phyloP scores from a whole-genome alignment of 495 filamentous ascomycete genomes.

The Copromyces sp. region DNA sequence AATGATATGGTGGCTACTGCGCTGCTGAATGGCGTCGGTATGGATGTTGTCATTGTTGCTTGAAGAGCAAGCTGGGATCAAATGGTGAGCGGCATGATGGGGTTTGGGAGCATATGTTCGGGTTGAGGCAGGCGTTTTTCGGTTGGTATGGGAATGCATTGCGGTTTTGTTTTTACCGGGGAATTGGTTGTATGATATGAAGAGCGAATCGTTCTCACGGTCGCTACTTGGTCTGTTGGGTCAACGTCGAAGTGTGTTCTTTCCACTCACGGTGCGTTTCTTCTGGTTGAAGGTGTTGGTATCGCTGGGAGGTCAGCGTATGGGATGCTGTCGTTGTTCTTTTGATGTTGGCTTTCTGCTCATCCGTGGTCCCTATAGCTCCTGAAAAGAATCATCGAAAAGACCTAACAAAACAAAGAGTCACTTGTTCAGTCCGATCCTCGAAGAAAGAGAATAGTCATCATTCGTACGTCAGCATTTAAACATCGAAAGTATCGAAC shows the following conservation, averaged over 20 bases:
- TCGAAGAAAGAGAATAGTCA: background rate
- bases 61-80: background rate
- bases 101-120: background rate
- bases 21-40: constrained; percentile 4
- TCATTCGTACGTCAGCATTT: background rate
- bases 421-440: background rate
- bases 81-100: background rate
- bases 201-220: background rate
- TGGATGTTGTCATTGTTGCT: constrained; percentile 3
- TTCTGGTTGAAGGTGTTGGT: background rate
- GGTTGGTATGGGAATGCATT: background rate
- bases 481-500: background rate
- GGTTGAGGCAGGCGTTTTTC: background rate
- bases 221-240: background rate
- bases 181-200: background rate
- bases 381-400: background rate
- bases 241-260: background rate
- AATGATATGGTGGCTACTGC: background rate
- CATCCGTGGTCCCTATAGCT: background rate
- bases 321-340: background rate
- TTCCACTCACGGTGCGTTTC: background rate
- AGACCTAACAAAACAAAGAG: background rate
- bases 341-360: background rate
- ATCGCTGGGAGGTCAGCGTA: background rate
- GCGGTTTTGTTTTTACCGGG: background rate